These are phyloP conservation scores for Avena eriantha DNA, from an alignment of 176 grass and related monocot species.

Conservation along the genomic window DNA sequence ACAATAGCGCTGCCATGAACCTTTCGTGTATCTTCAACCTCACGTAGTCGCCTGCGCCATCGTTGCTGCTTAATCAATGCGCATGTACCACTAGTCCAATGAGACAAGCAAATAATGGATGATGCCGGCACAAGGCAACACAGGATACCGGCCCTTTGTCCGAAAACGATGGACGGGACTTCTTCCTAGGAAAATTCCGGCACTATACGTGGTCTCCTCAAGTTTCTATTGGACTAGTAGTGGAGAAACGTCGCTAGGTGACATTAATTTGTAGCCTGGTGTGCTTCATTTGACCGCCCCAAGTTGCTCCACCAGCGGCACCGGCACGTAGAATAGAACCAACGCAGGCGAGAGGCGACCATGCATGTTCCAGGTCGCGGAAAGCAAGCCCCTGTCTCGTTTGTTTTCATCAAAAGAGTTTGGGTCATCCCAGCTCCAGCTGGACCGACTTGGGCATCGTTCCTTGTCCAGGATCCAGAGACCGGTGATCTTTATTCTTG, in stretches of 20 bases:
- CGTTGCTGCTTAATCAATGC: constrained; percentile 31
- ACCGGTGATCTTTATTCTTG: too few species aligned
- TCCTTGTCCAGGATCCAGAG: too few species aligned
- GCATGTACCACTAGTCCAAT: not conserved
- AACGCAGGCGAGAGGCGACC: not conserved
- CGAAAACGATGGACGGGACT: constrained; percentile 5
- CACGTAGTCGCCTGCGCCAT: not conserved
- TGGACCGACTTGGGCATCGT: not conserved
- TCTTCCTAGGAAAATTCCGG: constrained; percentile 1
- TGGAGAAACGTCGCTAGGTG: not conserved
- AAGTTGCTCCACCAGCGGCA: not conserved
- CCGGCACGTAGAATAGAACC: not conserved
- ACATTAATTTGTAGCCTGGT: not conserved
- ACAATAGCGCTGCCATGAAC: not conserved
- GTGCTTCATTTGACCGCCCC: not conserved
- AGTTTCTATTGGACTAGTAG: not conserved
- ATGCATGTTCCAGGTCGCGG: not conserved
- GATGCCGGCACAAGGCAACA: not conserved
- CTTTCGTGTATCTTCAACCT: not conserved
- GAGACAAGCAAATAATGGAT: not conserved
- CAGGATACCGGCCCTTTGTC: too few species aligned
- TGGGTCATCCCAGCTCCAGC: not conserved
- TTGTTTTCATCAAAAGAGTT: not conserved
- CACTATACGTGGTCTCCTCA: constrained; percentile 2
- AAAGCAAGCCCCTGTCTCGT: not conserved